A percentile compares a stretch with the other conserved stretches of the same genome.
phyloP scores from a whole-genome alignment of 208 protist genomes.

The Herpetomonas tarakana region DNA sequence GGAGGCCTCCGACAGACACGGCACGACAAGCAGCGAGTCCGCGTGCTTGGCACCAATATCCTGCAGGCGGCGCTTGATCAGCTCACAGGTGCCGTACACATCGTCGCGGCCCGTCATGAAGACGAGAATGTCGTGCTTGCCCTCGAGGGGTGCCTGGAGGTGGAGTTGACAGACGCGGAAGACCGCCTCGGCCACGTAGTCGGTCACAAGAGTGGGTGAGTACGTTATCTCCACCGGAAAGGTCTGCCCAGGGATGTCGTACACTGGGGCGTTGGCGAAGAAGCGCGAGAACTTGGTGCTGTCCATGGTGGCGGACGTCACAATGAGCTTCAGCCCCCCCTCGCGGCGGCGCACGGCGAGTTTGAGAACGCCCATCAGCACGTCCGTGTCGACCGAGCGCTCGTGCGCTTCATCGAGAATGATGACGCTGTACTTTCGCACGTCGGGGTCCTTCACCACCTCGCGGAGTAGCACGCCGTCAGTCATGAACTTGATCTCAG shows the following conservation, averaged over 20 bases:
- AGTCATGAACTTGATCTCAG: constrained; percentile 96
- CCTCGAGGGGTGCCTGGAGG: constrained; percentile 79
- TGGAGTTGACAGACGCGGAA: constrained; percentile 83
- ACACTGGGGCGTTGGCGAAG: constrained; percentile 96
- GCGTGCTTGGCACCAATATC: constrained; percentile 92
- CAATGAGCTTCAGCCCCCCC: constrained; percentile 98
- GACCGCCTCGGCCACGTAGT: constrained; percentile 77
- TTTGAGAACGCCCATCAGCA: constrained; percentile 97
- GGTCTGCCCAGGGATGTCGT: constrained; percentile 96
- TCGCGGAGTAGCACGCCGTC: constrained; percentile 96
- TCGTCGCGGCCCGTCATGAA: constrained; percentile 98
- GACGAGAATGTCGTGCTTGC: constrained; percentile 96
- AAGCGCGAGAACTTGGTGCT: constrained; percentile 95
- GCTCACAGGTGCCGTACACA: constrained; percentile 93
- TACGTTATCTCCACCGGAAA: constrained; percentile 87
- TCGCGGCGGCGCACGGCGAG: constrained; percentile 66
- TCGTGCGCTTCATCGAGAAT: constrained; percentile 99
- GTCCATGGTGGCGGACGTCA: constrained; percentile 99
- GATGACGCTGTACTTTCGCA: constrained; percentile 95
- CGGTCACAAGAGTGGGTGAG: constrained; percentile 79
- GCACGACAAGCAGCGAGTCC: constrained; percentile 86
- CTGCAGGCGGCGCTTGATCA: constrained; percentile 84
- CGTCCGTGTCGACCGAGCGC: constrained; percentile 95
- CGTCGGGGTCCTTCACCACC: constrained; percentile 79
- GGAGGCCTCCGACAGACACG: constrained; percentile 93